A percentile compares a stretch with the other conserved stretches of the same genome.
These are phyloP conservation scores for Fusarium metavorans DNA, from an alignment of 2,329 filamentous ascomycete species.

Conservation along the genomic window DNA sequence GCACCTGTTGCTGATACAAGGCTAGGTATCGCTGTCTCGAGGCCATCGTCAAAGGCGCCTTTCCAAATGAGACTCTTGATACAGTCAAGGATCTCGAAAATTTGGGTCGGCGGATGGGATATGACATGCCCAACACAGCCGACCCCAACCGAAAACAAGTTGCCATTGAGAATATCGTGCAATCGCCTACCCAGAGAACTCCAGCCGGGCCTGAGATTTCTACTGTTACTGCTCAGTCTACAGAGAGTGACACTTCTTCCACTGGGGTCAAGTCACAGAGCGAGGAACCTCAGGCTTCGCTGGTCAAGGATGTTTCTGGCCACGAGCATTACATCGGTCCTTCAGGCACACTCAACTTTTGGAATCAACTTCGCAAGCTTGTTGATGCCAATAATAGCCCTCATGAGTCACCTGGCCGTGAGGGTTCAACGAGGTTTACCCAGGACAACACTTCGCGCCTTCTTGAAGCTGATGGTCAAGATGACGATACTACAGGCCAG, in stretches of 20 bases:
- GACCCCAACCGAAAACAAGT: slow-evolving; percentile 24
- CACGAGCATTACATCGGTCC: slow-evolving; percentile 54
- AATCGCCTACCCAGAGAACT: background rate
- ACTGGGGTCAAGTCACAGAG: slow-evolving; percentile 22
- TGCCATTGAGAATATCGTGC: slow-evolving; percentile 33
- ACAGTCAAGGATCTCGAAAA: slow-evolving; percentile 47
- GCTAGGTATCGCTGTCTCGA: slow-evolving; percentile 51
- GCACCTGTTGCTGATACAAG: too few relatives aligned
- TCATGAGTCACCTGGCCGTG: background rate
- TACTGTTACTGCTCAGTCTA: background rate
- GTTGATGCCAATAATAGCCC: slow-evolving; percentile 38
- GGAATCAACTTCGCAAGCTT: slow-evolving; percentile 50
- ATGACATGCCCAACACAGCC: slow-evolving; percentile 50
- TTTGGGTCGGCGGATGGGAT: slow-evolving; percentile 47
- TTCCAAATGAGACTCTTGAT: slow-evolving; percentile 47
- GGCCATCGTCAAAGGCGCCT: slow-evolving; percentile 50
- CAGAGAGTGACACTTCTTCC: background rate
- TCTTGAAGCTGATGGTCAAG: slow-evolving; percentile 30
- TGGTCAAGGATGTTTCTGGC: slow-evolving; percentile 50
- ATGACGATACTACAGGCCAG: slow-evolving; percentile 19
- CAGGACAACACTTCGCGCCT: slow-evolving; percentile 34
- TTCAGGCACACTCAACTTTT: slow-evolving; percentile 52
- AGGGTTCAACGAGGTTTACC: slow-evolving; percentile 19
- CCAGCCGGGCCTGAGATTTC: slow-evolving; percentile 6
- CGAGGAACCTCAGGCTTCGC: slow-evolving; percentile 39